phyloP scores from a whole-genome alignment of 169 alveolate genomes.

The Eimeria maxima region DNA sequence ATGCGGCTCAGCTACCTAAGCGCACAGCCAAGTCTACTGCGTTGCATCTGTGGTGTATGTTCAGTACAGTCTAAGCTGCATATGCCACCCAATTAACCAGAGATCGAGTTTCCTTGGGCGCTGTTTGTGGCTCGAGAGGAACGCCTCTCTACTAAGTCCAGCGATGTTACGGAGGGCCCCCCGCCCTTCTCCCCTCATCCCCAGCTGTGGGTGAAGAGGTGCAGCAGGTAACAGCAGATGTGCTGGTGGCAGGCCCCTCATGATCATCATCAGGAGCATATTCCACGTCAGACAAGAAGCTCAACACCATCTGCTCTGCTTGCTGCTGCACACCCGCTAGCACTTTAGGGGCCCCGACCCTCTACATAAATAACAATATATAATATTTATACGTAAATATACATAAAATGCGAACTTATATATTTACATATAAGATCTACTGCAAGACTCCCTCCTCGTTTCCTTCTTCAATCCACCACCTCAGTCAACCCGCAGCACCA shows the following conservation, averaged over 20 bases:
- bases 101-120: not conserved
- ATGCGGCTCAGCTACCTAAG: no score
- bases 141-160: not conserved
- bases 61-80: not conserved
- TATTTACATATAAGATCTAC: not conserved
- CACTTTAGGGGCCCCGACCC: not conserved
- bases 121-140: not conserved
- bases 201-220: no score
- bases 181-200: no score
- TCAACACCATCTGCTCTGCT: not conserved
- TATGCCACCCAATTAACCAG: not conserved
- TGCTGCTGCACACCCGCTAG: not conserved
- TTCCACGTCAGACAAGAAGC: not conserved
- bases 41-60: not conserved
- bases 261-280: not conserved
- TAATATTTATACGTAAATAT: no score
- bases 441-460: not conserved
- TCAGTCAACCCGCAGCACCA: no score
- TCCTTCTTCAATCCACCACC: no score
- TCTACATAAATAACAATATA: not conserved
- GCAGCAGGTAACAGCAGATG: no score
- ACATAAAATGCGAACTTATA: no score
- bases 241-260: no score
- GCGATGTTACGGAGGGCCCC: not conserved
- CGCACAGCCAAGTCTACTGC: no score